Conservation (phyloP, 257 asterid species). For the Rehmannia glutinosa region DNA sequence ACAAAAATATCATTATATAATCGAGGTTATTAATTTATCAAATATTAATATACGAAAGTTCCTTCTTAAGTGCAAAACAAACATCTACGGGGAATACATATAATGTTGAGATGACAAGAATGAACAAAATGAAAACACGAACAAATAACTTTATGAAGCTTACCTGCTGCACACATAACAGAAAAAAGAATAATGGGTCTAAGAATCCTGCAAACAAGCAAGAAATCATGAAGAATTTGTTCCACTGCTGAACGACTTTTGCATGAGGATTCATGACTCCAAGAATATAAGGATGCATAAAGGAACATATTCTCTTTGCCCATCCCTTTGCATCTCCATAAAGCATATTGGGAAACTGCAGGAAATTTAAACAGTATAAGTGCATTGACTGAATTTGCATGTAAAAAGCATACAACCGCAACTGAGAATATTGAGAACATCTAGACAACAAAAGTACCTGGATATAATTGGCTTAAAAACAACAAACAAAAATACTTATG, state of each 20-base stretch:
- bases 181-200: constrained; percentile 84
- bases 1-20: too few relatives aligned
- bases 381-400: background rate
- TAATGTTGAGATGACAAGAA: background rate
- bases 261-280: constrained; percentile 78
- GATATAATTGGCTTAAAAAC: background rate
- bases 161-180: constrained; percentile 56
- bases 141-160: constrained; percentile 7
- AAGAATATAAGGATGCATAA: constrained; percentile 41
- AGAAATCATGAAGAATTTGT: constrained; percentile 67
- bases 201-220: constrained; percentile 68
- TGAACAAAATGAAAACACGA: background rate
- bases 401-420: background rate
- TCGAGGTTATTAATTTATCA: too few relatives aligned
- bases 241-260: constrained; percentile 65
- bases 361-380: background rate
- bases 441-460: background rate
- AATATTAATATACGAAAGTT: too few relatives aligned
- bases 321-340: constrained; percentile 83
- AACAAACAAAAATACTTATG: background rate
- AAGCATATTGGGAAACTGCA: constrained; percentile 54
- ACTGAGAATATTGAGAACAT: background rate
- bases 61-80: too few relatives aligned
- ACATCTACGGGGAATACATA: background rate
- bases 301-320: constrained; percentile 53